phyloP scores from a whole-genome alignment of 1,139 yeast species.

The Ogataea hybrid region DNA sequence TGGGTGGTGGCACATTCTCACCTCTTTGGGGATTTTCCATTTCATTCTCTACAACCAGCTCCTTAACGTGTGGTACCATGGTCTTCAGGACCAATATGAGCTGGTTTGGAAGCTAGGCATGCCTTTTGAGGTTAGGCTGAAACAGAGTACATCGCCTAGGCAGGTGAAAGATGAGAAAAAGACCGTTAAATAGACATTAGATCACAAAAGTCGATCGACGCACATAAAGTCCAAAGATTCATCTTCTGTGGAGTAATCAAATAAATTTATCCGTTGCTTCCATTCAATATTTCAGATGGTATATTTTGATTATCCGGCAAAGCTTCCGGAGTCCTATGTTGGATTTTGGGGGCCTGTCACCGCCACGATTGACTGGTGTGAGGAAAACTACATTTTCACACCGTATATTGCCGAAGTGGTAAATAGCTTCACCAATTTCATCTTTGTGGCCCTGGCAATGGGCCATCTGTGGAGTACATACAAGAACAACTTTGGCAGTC shows the following conservation, averaged over 20 bases:
- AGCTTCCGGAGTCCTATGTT: constrained; percentile 19
- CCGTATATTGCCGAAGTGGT: constrained; percentile 84
- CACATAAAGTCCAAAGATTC: neutral
- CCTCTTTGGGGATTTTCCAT: constrained; percentile 63
- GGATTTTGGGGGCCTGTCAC: constrained; percentile 37
- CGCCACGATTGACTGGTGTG: constrained; percentile 95
- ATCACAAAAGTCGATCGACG: constrained; percentile 6
- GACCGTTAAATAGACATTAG: constrained; percentile 1
- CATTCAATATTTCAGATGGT: constrained; percentile 8
- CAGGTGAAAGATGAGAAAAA: constrained; percentile 41
- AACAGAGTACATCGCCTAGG: constrained; percentile 16
- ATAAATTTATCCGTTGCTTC: neutral
- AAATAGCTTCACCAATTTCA: constrained; percentile 74
- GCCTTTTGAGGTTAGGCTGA: constrained; percentile 28
- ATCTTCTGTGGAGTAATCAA: constrained; percentile 1
- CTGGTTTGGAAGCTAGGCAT: constrained; percentile 29
- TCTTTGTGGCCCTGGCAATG: constrained; percentile 55
- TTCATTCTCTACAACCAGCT: constrained; percentile 33
- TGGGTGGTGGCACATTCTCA: constrained; percentile 97
- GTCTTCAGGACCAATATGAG: constrained; percentile 26
- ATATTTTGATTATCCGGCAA: constrained; percentile 17
- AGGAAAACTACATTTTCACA: constrained; percentile 89
- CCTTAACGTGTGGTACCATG: constrained; percentile 30
- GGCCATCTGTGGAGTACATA: constrained; percentile 65
- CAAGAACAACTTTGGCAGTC: constrained; percentile 57